Base-by-base conservation (phyloP, 768 basidiomycete genomes). In the Leucocoprinus birnbaumii region DNA sequence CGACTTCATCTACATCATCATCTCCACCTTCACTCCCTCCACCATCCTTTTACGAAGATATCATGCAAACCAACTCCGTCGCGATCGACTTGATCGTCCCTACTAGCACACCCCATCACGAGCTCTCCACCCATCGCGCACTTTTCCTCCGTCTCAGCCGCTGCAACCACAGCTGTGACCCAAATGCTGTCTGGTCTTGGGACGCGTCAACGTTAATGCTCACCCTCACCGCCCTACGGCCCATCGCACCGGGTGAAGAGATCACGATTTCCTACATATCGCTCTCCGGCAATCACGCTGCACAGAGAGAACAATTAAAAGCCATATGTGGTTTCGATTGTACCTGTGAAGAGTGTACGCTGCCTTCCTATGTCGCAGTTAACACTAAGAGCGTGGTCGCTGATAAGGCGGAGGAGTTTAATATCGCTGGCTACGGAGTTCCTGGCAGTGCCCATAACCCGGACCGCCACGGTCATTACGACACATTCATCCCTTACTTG, bases 111-210 rank as follows among this genome's bases (percentile, higher is more conserved):
- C 44, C 49, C 13, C 50, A 59, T 26, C 60, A 62, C 34, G 53
- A 52, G 35, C 45, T 50, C 22, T 18, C 21, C 26, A 55, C 74
- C 42, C 77, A 80, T 51, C 75, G 78, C 14, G 78, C 68, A 1
- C 67, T 74, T 0, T 79, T 76, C 60, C 68, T 73, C 8, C 63
- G 63, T 25, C 69, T 78, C 21, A 74, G 74, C 58, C 69, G 78
- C 14, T 66, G 66, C 27, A 80, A 80, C 56, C 79, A 80, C 53
- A 76, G 77, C 56, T 80, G 79, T 55, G 71, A 71, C 16, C 74
- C 77, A 3, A 78, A 79, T 58, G 74, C 73, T 2, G 67, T 68
- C 9, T 62, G 73, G 35, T 73, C 70, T 55, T 80, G 78, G 76
- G 68, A 77, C 51, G 63, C 64, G 16, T 58, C 65, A 4, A 67